Evolutionary conservation across 495 filamentous ascomycete genomes (phyloP).

Genomic region (Penicillium waksmanii): DNA sequence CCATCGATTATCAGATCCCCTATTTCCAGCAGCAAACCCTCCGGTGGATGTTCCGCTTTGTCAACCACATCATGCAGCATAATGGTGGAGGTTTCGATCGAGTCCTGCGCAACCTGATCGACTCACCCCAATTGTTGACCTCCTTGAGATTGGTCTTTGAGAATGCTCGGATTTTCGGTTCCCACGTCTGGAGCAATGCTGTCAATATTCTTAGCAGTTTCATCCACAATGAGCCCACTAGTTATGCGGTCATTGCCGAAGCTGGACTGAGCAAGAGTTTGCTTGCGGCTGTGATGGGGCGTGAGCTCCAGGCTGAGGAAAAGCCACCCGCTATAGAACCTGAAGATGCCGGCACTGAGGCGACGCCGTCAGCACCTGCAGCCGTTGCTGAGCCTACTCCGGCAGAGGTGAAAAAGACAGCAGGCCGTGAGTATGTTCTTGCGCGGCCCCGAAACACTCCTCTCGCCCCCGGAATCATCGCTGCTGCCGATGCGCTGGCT

Average conservation of each 20-base stretch:
- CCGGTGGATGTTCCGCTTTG: conserved; percentile 92
- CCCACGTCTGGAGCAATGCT: conserved; percentile 90
- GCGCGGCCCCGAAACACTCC: conserved; percentile 39
- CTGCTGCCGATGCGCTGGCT: conserved; percentile 82
- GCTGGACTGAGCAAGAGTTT: conserved; percentile 86
- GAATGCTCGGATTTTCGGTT: conserved; percentile 78
- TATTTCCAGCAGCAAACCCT: conserved; percentile 90
- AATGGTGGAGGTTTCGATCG: conserved; percentile 85
- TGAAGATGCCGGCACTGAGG: conserved; percentile 27
- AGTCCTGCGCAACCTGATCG: conserved; percentile 87
- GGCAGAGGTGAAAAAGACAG: conserved; percentile 23
- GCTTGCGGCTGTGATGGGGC: conserved; percentile 75
- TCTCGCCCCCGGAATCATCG: conserved; percentile 76
- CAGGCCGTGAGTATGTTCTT: conserved; percentile 39
- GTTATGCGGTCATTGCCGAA: conserved; percentile 92
- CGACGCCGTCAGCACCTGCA: conserved; percentile 24
- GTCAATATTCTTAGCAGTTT: conserved; percentile 91
- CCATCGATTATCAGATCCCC: conserved; percentile 89
- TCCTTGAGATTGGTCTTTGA: conserved; percentile 81
- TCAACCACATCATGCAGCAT: conserved; percentile 91
- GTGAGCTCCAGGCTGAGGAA: conserved; percentile 36
- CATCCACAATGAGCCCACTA: conserved; percentile 98
- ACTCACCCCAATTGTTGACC: conserved; percentile 80
- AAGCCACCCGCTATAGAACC: conserved; percentile 34
- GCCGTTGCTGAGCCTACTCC: conserved; percentile 21